These are phyloP conservation scores for Orychophragmus violaceus DNA, from an alignment of 345 rosid species.

Conservation along the genomic window DNA sequence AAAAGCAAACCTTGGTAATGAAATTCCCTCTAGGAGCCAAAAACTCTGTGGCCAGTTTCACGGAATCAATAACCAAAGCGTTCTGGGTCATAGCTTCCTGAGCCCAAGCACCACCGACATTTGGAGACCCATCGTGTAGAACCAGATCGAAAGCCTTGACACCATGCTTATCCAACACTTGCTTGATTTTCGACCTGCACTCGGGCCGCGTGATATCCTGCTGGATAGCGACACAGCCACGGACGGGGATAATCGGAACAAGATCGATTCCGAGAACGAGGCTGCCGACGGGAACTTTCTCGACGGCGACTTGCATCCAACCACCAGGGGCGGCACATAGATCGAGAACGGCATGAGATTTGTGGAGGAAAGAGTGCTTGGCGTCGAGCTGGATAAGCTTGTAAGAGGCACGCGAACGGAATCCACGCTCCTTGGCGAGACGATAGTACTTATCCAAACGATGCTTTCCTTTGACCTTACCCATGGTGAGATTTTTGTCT, in stretches of 20 bases:
- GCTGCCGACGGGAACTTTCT: constrained; percentile 82
- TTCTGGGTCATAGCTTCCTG: constrained; percentile 89
- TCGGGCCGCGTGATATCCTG: constrained; percentile 82
- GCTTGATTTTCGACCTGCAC: constrained; percentile 62
- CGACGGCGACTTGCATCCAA: constrained; percentile 96
- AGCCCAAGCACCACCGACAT: constrained; percentile 92
- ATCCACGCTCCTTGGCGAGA: constrained; percentile 88
- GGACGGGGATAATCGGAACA: constrained; percentile 58
- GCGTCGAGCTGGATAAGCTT: constrained; percentile 79
- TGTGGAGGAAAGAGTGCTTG: constrained; percentile 58
- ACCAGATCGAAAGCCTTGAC: constrained; percentile 64
- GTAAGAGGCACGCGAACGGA: constrained; percentile 90
- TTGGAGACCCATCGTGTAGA: constrained; percentile 93
- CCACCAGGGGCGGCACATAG: constrained; percentile 98
- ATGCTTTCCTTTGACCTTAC: constrained; percentile 73
- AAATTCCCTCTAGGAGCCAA: constrained; percentile 70
- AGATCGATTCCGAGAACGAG: constrained; percentile 88
- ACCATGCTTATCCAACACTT: constrained; percentile 58
- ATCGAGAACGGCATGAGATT: constrained; percentile 73
- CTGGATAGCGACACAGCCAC: constrained; percentile 61
- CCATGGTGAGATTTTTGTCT: constrained; percentile 15
- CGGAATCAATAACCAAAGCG: constrained; percentile 81
- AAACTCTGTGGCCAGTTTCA: constrained; percentile 76
- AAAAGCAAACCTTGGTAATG: constrained; percentile 68
- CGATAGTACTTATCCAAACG: constrained; percentile 76